Base-by-base conservation (phyloP, 306 rosid genomes). In the Rosa rugosa region DNA sequence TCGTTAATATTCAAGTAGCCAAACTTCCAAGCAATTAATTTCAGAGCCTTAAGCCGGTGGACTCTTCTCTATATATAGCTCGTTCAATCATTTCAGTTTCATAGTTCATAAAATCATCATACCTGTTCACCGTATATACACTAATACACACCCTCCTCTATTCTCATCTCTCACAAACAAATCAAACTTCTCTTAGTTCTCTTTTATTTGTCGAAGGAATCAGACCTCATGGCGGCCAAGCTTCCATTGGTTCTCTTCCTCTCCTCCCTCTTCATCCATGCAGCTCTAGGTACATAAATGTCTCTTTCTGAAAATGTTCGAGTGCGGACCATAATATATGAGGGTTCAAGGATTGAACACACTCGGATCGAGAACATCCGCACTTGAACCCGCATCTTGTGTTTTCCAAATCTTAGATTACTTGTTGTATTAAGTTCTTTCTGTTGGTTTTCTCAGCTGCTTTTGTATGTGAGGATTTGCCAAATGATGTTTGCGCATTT, bases 401-500 rank as follows among this genome's bases (percentile, higher is more conserved):
- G 11, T 27, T 51, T 51, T 6, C 44, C 5, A 31, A 34, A 31
- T 14, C 44, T 63, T 31, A 64, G 9, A 2, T 51, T 66, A 14
- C 8, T 18, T 44, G 36, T 56, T 44, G 5, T 31, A 5, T 40
- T 5, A 69, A 66, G 40, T 8, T n/a, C 18, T 14, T 18, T 73
- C 6, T 68, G 53, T 54, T 20, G 63, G 47, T 6, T 22, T 20
- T 11, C 23, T 44, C 78, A 86, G 93, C 79, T 78, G 93, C 84
- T 83, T 62, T 92, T 73, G 86, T 86, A 34, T 91, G 97, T 34
- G 93, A 91, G 80, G 90, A 89, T 31, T 72, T 91, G 72, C 90
- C 88, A 7, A 80, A 71, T 66, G 81, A 85, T 38, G 81, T 78
- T 6, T 91, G 97, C 6, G 93, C 98, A 27, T 94, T 90, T 76